Evolutionary conservation across 805 yeast genomes (phyloP), one percentile per base, ranked within the genome.

Genomic region (Hanseniaspora mollemarum): DNA sequence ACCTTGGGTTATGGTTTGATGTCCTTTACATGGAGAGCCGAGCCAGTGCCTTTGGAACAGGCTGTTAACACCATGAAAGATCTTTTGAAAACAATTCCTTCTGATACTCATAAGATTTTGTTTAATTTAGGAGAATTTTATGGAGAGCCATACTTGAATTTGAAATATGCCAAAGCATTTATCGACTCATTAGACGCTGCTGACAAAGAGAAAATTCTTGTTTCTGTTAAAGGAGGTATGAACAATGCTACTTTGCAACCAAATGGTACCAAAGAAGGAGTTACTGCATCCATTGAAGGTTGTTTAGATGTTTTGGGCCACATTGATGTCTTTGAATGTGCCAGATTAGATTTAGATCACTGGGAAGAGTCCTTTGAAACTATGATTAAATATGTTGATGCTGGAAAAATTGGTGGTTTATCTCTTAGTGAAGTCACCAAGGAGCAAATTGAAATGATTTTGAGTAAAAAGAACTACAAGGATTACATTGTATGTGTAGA

Each of bases 121-220:
- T 67, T 83, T 64, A 85, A 85, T 59, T 79, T 78, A 25, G 92
- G 92, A 53, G 92, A 81, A 58, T 84, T 86, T 60, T 86, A 87
- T 58, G 94, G 94, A 15, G 65, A 68, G 3, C 61, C 69, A 29
- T 67, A 58, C 43, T 64, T 67, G 54, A 84, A 83, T 59, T 67
- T 87, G 67, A 65, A 72, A 57, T 70, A 76, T 51, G 62, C 84
- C 37, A 67, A 73, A 43, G 73, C 70, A 8, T 86, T 82, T 60
- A 75, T 83, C 57, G 70, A 60, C n/a, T 62, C 68, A 55, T 25
- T 50, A 26, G 68, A 74, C 54, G 83, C 87, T 2, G 80, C 75
- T 43, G 67, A 68, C 48, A 72, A 79, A 48, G 66, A 74, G 48
- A 70, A 81, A 54, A 77, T 80, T 42, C 67, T 76, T 18, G 61